Conservation (phyloP, 2,329 filamentous ascomycete genomes). For the Camillea tinctor region DNA sequence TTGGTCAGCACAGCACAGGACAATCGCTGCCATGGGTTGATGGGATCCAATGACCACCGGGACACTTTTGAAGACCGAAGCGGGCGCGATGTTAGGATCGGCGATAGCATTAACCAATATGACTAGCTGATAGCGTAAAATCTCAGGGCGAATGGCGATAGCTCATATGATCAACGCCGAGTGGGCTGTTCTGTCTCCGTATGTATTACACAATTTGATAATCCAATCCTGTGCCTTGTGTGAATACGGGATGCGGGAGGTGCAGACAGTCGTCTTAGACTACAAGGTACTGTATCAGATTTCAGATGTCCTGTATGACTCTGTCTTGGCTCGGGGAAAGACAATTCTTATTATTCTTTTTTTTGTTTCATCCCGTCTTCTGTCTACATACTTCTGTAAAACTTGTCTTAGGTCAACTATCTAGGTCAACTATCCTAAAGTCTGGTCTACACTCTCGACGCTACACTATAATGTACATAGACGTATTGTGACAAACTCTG, state of each 20-base stretch:
- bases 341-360: background rate
- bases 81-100: background rate
- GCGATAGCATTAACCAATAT: background rate
- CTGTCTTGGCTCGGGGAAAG: background rate
- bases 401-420: too few species aligned
- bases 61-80: background rate
- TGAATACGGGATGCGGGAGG: too few species aligned
- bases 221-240: too few species aligned
- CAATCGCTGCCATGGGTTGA: background rate
- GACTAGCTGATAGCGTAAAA: too few species aligned
- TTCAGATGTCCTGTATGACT: too few species aligned
- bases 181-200: background rate
- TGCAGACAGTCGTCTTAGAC: too few species aligned
- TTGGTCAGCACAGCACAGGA: background rate
- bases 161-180: background rate
- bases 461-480: too few species aligned
- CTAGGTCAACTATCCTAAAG: too few species aligned
- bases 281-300: too few species aligned
- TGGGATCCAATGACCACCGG: background rate
- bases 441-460: too few species aligned
- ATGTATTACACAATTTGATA: background rate
- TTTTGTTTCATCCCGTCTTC: background rate
- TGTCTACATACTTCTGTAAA: too few species aligned
- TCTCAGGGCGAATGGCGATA: background rate
- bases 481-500: background rate